Percentiles rank a stretch among this genome's conserved stretches.
Conservation (phyloP, 352 stramenopile genomes). For the Thraustotheca clavata region DNA sequence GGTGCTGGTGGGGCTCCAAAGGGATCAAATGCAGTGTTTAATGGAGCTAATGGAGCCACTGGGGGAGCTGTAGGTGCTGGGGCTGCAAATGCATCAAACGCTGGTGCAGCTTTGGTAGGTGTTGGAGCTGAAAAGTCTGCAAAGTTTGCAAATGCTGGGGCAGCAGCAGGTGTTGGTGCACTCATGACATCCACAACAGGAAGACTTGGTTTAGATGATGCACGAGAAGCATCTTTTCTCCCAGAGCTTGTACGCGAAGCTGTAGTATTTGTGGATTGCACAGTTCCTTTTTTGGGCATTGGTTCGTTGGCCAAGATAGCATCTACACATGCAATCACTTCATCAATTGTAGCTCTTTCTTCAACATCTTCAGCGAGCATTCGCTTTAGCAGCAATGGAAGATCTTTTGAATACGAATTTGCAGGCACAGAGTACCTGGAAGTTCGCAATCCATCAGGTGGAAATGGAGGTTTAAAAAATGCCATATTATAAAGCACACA, state of each 20-base stretch:
- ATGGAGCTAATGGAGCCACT: background rate
- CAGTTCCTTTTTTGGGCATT: conserved; percentile 33
- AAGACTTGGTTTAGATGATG: conserved; percentile 31
- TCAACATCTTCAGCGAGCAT: conserved; percentile 90
- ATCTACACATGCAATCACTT: conserved; percentile 88
- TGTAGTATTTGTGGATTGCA: background rate
- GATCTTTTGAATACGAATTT: conserved; percentile 80
- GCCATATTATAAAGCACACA: conserved; percentile 95
- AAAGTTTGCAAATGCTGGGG: conserved; percentile 30
- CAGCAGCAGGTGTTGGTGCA: conserved; percentile 18
- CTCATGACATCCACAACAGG: background rate
- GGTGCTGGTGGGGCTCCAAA: background rate
- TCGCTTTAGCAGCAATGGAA: conserved; percentile 85
- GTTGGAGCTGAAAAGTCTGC: conserved; percentile 59
- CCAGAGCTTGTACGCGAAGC: conserved; percentile 33
- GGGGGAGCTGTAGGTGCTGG: no score
- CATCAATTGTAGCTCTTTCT: conserved; percentile 83
- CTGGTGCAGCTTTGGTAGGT: conserved; percentile 16
- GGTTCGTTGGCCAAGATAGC: conserved; percentile 40
- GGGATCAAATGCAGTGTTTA: background rate
- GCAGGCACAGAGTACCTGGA: conserved; percentile 90
- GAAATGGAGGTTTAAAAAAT: conserved; percentile 95
- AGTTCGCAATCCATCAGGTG: conserved; percentile 90
- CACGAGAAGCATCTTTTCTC: conserved; percentile 45
- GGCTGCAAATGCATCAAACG: background rate